phyloP scores from a whole-genome alignment of 371 early-diverging fungal genomes.

The Saksenaea oblongispora region DNA sequence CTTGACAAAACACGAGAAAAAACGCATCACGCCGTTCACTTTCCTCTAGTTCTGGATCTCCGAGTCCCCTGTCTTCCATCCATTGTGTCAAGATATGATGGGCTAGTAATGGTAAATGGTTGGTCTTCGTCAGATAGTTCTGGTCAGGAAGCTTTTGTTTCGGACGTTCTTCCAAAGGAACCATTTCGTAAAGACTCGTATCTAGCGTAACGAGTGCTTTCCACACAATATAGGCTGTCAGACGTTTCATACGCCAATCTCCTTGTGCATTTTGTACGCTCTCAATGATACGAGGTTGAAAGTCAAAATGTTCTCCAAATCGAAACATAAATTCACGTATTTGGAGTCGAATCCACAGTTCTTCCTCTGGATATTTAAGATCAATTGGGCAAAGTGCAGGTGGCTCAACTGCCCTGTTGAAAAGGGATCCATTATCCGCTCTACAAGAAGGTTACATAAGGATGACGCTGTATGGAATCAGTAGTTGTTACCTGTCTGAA shows the following conservation, averaged over 20 bases:
- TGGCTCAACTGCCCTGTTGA: conserved; percentile 9
- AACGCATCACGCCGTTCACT: not conserved
- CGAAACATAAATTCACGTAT: conserved; percentile 48
- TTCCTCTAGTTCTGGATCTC: not conserved
- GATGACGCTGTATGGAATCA: not conserved
- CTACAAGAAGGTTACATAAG: not conserved
- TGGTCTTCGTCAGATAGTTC: not conserved
- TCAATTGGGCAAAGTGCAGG: conserved; percentile 26
- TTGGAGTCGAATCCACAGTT: conserved; percentile 44
- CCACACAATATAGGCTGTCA: conserved; percentile 28
- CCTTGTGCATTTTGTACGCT: conserved; percentile 44
- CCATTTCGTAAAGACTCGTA: conserved; percentile 8
- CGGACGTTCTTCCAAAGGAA: not conserved
- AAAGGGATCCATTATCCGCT: not conserved
- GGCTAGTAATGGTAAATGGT: conserved; percentile 8
- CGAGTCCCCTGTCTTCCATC: conserved; percentile 22
- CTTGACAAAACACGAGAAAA: conserved; percentile 4
- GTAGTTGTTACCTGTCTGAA: not conserved
- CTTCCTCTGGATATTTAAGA: conserved; percentile 34
- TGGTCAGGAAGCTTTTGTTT: not conserved
- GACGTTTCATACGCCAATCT: conserved; percentile 39
- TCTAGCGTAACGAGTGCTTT: conserved; percentile 8
- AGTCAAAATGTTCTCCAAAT: conserved; percentile 36
- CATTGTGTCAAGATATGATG: conserved; percentile 15
- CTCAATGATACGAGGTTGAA: conserved; percentile 19